phyloP scores from a whole-genome alignment of 148 eudicot genomes.

The Polygonum aviculare region DNA sequence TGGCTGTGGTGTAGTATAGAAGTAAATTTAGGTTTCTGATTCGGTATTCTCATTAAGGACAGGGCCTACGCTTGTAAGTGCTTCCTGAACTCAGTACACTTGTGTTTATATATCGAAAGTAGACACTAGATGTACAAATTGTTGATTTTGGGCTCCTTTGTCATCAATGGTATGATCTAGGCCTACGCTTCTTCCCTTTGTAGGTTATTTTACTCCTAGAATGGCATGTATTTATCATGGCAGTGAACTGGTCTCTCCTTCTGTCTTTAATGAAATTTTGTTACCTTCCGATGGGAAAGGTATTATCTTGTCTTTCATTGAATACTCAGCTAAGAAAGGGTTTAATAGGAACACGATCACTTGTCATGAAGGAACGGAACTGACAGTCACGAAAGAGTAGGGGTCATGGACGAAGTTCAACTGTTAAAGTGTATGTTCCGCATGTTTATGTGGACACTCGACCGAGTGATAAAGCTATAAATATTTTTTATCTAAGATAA shows the following conservation, averaged over 20 bases:
- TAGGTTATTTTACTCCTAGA: neutral
- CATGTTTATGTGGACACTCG: too few species aligned
- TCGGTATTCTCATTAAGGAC: neutral
- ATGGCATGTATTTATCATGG: neutral
- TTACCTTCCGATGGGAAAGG: neutral
- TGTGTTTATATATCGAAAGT: neutral
- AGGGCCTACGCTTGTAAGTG: neutral
- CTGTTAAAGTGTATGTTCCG: too few species aligned
- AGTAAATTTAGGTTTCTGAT: conserved; percentile 5
- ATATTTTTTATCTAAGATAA: too few species aligned
- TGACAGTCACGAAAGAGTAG: too few species aligned
- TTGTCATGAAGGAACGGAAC: too few species aligned
- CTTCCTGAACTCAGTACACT: neutral
- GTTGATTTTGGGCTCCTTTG: neutral
- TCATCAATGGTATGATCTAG: neutral
- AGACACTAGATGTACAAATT: neutral
- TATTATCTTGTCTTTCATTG: neutral
- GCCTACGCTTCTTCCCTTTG: neutral
- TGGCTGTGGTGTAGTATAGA: conserved; percentile 4
- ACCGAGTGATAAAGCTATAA: too few species aligned
- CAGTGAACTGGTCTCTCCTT: neutral
- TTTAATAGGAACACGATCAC: too few species aligned
- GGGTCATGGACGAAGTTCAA: too few species aligned
- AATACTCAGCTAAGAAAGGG: neutral
- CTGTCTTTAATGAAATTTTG: neutral